Base-by-base conservation (phyloP, 148 eudicot genomes). In the Rhododendron ovatum region DNA sequence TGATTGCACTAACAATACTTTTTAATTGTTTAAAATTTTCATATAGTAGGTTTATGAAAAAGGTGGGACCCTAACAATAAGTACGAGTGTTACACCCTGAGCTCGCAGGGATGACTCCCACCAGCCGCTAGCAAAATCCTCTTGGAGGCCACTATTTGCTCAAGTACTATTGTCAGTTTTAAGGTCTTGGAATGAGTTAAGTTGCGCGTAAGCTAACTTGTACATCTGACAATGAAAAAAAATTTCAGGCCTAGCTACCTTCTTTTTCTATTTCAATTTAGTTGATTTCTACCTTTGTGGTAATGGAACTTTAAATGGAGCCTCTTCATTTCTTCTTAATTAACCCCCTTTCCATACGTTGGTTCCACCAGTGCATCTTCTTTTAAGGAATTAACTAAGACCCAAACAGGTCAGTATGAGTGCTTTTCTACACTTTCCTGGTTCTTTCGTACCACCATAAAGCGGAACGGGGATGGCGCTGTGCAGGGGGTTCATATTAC, bases 251-350 rank as follows among this genome's bases (percentile, higher is more conserved):
- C 48, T 78, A 28, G 37, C 35, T 47, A 5, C 24, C 57, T 77
- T 41, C 26, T 77, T 47, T 48, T 47, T 5, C 10, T 81, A n/a
- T 45, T 79, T 30, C 61, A 50, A 48, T 50, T n/a, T 28, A 50
- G 69, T 55, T 24, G 7, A 24, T 43, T 79, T 51, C 55, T 35
- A 81, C 67, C 83, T 26, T 17, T 22, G 30, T 82, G 61, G 33
- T 48, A 84, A 84, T 84, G 65, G 47, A 84, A 50, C 45, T 71
- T 69, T 84, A 59, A 33, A 84, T 47, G 41, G 6, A 12, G 24
- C 71, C 57, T 7, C 37, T 5, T 59, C 10, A 51, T 82, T 59
- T 35, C 17, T 59, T 81, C 47, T 22, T 57, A 82, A 61, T 22
- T 57, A 82, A 61, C 39, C 12, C 84, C 22, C 6, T 26, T 28